Conservation (phyloP, 805 yeast genomes). For the Yamadazyma akitaensis region DNA sequence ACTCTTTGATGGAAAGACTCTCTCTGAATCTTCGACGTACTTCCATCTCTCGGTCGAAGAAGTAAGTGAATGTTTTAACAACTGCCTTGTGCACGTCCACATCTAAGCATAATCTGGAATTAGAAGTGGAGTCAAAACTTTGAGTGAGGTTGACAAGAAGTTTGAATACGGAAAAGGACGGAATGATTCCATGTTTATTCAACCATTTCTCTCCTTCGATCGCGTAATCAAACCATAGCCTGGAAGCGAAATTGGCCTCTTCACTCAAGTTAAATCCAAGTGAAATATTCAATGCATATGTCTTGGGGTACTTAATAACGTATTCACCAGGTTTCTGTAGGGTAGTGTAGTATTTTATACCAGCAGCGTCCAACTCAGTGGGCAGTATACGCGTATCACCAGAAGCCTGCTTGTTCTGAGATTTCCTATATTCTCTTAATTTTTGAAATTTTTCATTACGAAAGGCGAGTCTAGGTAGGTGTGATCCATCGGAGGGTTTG, state of each 20-base stretch:
- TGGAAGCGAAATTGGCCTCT: constrained; percentile 54
- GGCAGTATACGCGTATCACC: constrained; percentile 39
- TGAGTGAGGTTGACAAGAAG: constrained; percentile 47
- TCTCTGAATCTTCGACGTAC: constrained; percentile 35
- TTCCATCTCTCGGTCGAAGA: constrained; percentile 43
- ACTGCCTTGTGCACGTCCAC: constrained; percentile 32
- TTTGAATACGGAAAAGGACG: constrained; percentile 50
- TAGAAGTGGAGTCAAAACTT: constrained; percentile 31
- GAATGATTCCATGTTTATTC: constrained; percentile 43
- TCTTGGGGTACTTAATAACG: constrained; percentile 54
- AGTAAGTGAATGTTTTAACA: constrained; percentile 27
- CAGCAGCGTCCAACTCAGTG: constrained; percentile 40
- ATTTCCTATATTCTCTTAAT: constrained; percentile 20
- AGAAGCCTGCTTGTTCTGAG: constrained; percentile 3
- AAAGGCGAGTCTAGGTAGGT: constrained; percentile 23
- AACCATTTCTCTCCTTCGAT: constrained; percentile 52
- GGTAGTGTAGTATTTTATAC: constrained; percentile 46
- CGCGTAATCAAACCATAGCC: constrained; percentile 52
- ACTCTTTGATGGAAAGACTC: constrained; percentile 21
- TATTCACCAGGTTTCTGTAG: constrained; percentile 63
- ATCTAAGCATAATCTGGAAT: constrained; percentile 26
- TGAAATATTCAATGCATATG: constrained; percentile 50
- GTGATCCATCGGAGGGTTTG: not conserved
- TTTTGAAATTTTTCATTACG: constrained; percentile 23
- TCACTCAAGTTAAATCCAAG: constrained; percentile 58